Base-by-base conservation (phyloP, 2,329 filamentous ascomycete species). In the Ambrosiella cleistominuta region DNA sequence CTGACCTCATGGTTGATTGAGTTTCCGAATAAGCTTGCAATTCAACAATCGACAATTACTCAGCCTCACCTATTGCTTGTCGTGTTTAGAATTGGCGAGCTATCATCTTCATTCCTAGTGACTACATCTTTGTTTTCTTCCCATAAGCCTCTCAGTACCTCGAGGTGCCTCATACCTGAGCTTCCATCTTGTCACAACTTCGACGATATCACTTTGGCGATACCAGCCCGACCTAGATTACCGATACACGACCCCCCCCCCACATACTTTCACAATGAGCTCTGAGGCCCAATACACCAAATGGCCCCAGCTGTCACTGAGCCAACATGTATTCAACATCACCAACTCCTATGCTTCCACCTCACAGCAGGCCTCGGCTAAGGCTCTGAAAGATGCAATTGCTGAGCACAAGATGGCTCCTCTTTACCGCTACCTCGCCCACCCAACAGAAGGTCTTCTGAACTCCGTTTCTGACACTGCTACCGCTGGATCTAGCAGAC, bases 271-370 rank as follows among this genome's bases (percentile, higher is more conserved):
- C 68, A 79, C 74, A 75, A 89, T 85, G 81, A 81, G 81, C 66
- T 79, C 86, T 68, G 87, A 93, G 72, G 85, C 86, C 64, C 87
- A 89, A 71, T 90, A 90, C 73, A 83, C 85, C 66, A 87, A 88
- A 72, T 91, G 85, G 75, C 87, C 88, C 62, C 76, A 88, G 71
- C 81, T 93, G 68, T 80, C 86, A 65, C 79, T 94, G 66, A 80
- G 86, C 62, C 87, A 93, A 75, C 82, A 89, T 69, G 86, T 93
- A 72, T 93, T 93, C 75, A 84, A 84, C 68, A 79, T 93, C 73
- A 88, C 86, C 68, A 90, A 90, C 71, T 81, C 85, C 64, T 84
- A 86, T 64, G 81, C 86, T 65, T 72, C 82, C 61, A 77, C 78
- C 60, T 71, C 77, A 60, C 87, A 90, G 71, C 81, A 90, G 71